Conservation (phyloP, 192 early-diverging fungal genomes). For the Backusella westeae region DNA sequence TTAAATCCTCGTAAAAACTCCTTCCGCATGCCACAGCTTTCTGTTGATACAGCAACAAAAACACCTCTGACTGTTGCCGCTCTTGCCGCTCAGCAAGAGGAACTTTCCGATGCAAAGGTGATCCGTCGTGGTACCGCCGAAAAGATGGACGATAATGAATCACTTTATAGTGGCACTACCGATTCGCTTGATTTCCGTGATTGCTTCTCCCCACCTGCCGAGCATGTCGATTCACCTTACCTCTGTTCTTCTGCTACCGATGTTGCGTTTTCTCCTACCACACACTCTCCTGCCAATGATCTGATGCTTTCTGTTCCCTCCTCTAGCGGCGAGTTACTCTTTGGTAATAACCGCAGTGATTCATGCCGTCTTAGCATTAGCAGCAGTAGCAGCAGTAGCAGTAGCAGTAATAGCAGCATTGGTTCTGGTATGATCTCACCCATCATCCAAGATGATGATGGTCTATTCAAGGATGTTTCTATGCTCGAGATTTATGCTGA, state of each 20-base stretch:
- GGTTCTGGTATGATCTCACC: background rate
- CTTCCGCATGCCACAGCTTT: conserved; percentile 6
- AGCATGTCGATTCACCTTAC: background rate
- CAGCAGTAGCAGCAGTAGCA: background rate
- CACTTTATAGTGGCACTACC: conserved; percentile 16
- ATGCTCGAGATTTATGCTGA: conserved; percentile 8
- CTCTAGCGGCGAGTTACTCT: background rate
- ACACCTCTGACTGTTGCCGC: conserved; percentile 22
- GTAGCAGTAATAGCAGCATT: background rate
- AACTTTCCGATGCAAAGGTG: background rate
- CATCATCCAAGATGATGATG: background rate
- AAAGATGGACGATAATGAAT: conserved; percentile 14
- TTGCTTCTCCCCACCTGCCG: conserved; percentile 29
- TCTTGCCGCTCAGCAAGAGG: conserved; percentile 24
- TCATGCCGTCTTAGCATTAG: background rate
- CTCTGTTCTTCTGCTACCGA: background rate
- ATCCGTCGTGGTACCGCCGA: background rate
- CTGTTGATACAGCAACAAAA: background rate
- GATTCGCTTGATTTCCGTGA: conserved; percentile 17
- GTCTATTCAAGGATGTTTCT: background rate
- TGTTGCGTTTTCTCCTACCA: background rate
- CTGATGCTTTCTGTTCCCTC: conserved; percentile 6
- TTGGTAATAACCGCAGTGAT: background rate
- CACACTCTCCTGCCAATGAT: background rate
- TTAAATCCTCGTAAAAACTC: conserved; percentile 18